Percentiles rank a stretch among this genome's conserved stretches.
These are phyloP conservation scores for Murraya paniculata DNA, from an alignment of 345 rosid species.

Conservation along the genomic window DNA sequence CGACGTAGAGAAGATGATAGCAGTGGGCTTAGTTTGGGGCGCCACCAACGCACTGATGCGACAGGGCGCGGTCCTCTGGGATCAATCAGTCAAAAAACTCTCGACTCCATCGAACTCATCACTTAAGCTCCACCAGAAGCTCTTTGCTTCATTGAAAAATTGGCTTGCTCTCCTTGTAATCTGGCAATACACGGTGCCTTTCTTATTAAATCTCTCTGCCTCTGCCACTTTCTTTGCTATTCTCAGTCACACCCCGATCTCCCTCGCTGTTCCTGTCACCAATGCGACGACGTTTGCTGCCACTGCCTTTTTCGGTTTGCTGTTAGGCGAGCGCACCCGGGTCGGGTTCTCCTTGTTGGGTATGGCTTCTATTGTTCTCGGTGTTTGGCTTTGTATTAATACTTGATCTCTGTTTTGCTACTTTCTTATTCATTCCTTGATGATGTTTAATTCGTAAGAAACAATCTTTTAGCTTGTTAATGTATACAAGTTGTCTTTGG, in stretches of 20 bases:
- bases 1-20: conserved; percentile 81
- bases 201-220: conserved; percentile 78
- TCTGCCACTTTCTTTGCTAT: conserved; percentile 85
- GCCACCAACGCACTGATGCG: conserved; percentile 89
- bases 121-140: conserved; percentile 32
- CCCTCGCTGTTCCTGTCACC: conserved; percentile 86
- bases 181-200: conserved; percentile 92
- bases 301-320: conserved; percentile 73
- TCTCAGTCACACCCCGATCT: conserved; percentile 67
- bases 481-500: neutral
- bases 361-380: conserved; percentile 59
- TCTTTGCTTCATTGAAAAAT: conserved; percentile 34
- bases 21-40: conserved; percentile 89
- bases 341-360: conserved; percentile 60
- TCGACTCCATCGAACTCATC: conserved; percentile 27
- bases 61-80: conserved; percentile 90
- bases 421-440: neutral
- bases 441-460: neutral
- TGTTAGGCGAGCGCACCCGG: conserved; percentile 69
- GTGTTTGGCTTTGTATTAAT: conserved; percentile 74
- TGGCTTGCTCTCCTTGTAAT: conserved; percentile 65
- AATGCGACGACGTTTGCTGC: conserved; percentile 93
- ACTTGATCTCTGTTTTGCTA: neutral
- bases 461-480: neutral
- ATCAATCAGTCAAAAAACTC: conserved; percentile 26